phyloP scores from a whole-genome alignment of 1,284 basidiomycete species.

The Tremellales sp. region DNA sequence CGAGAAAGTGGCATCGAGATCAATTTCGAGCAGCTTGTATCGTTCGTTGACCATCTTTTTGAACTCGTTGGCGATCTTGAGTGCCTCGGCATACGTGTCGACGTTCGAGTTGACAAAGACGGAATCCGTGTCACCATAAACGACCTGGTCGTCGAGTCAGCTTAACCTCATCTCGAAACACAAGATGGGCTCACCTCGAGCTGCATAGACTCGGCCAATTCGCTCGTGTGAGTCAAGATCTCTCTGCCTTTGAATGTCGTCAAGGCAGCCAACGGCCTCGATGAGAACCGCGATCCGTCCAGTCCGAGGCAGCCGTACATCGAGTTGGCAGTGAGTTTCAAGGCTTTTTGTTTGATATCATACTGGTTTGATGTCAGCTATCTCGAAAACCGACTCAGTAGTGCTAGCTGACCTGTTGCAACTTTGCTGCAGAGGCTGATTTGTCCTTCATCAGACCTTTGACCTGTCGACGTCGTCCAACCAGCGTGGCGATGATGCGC shows the following conservation, averaged over 20 bases:
- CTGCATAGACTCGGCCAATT: conserved; percentile 82
- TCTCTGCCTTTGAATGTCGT: conserved; percentile 98
- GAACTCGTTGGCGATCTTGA: conserved; percentile 87
- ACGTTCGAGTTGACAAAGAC: conserved; percentile 98
- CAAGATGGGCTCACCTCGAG: conserved; percentile 66
- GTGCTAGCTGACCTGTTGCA: conserved; percentile 65
- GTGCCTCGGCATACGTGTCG: conserved; percentile 77
- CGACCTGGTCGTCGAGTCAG: conserved; percentile 59
- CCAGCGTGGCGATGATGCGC: conserved; percentile 90
- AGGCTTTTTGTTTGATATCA: conserved; percentile 94
- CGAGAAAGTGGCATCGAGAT: conserved; percentile 91
- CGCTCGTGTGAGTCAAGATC: conserved; percentile 88
- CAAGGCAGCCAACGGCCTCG: conserved; percentile 90
- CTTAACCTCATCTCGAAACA: neutral
- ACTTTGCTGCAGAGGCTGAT: conserved; percentile 66
- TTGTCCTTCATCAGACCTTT: conserved; percentile 95
- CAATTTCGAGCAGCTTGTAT: conserved; percentile 94
- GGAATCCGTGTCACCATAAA: conserved; percentile 98
- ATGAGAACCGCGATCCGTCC: conserved; percentile 94
- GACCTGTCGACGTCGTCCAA: conserved; percentile 82
- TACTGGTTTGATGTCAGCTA: conserved; percentile 56
- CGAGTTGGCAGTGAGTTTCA: conserved; percentile 98
- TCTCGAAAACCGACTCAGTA: neutral
- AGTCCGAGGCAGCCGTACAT: conserved; percentile 99
- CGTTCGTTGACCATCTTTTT: conserved; percentile 95